phyloP scores from a whole-genome alignment of 2,329 filamentous ascomycete genomes.

The Pseudogymnoascus sp. region DNA sequence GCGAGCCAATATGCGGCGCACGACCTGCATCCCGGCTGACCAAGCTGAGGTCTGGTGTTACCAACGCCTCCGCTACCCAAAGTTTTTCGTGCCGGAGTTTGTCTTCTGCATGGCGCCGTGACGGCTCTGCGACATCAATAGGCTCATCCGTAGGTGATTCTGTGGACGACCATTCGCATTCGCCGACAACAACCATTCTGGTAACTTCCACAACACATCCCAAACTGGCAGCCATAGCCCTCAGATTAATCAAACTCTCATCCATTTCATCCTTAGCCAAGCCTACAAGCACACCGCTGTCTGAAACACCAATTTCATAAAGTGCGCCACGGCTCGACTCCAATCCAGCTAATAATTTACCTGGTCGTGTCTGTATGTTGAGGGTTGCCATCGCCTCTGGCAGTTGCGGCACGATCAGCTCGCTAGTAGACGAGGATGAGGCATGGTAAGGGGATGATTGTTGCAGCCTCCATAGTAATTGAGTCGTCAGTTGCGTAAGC shows the following conservation, averaged over 20 bases:
- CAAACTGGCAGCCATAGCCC: slow-evolving; percentile 85
- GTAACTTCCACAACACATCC: slow-evolving; percentile 79
- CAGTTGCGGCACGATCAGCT: slow-evolving; percentile 66
- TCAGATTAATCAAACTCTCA: slow-evolving; percentile 78
- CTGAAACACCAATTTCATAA: slow-evolving; percentile 93
- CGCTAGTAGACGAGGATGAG: slow-evolving; percentile 67
- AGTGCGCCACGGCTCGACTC: slow-evolving; percentile 89
- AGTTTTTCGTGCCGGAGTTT: slow-evolving; percentile 47
- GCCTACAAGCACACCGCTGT: slow-evolving; percentile 86
- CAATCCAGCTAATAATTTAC: slow-evolving; percentile 64
- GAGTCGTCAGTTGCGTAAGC: slow-evolving; percentile 85
- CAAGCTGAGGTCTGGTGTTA: slow-evolving; percentile 62
- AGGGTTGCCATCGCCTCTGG: slow-evolving; percentile 54
- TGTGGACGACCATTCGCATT: slow-evolving; percentile 60
- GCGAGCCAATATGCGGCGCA: background rate
- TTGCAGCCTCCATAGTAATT: slow-evolving; percentile 88
- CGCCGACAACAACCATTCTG: slow-evolving; percentile 75
- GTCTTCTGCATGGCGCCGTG: slow-evolving; percentile 17
- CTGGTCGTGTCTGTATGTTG: slow-evolving; percentile 35
- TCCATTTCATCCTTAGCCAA: slow-evolving; percentile 85
- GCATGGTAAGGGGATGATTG: slow-evolving; percentile 90
- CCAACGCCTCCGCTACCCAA: slow-evolving; percentile 82
- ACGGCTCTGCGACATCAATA: slow-evolving; percentile 18
- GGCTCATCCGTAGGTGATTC: slow-evolving; percentile 14
- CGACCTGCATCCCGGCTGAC: slow-evolving; percentile 10